These are phyloP conservation scores for Mycena sanguinolenta DNA, from an alignment of 768 basidiomycete species.

Conservation along the genomic window DNA sequence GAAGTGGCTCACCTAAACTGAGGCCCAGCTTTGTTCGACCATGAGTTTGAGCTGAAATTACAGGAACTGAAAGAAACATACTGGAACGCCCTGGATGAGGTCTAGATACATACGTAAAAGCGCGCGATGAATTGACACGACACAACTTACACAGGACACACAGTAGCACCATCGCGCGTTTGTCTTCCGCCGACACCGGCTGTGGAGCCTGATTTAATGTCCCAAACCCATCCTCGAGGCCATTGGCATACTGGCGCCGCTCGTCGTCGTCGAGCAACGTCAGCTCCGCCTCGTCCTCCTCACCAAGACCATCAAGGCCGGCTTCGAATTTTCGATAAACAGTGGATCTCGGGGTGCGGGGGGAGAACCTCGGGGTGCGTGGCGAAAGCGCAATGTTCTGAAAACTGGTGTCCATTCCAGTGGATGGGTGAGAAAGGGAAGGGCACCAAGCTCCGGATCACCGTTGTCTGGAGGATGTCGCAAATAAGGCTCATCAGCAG, in stretches of 20 bases:
- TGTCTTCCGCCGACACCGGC: conserved; percentile 63
- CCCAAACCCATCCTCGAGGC: conserved; percentile 49
- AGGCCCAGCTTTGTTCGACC: conserved; percentile 76
- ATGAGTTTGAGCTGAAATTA: conserved; percentile 26
- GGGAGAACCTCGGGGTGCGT: conserved; percentile 51
- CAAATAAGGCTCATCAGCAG: neutral
- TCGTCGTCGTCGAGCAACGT: conserved; percentile 72
- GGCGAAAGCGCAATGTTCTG: conserved; percentile 71
- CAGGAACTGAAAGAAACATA: conserved; percentile 55
- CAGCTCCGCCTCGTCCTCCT: conserved; percentile 72
- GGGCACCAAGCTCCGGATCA: conserved; percentile 1
- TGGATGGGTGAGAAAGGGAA: conserved; percentile 5
- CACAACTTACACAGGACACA: conserved; percentile 84
- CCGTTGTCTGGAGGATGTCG: neutral
- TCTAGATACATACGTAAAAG: conserved; percentile 54
- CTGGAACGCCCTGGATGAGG: conserved; percentile 90
- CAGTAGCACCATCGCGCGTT: conserved; percentile 85
- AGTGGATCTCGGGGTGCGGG: conserved; percentile 29
- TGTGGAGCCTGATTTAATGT: neutral
- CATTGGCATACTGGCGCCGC: conserved; percentile 58
- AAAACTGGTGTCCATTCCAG: conserved; percentile 51
- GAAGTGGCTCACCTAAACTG: conserved; percentile 74
- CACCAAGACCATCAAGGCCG: conserved; percentile 37
- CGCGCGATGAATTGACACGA: conserved; percentile 23
- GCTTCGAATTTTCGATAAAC: conserved; percentile 33